Evolutionary conservation across 2,329 filamentous ascomycete species (phyloP), one percentile per base, ranked within the genome.

Genomic region (Aspergillus awamori): DNA sequence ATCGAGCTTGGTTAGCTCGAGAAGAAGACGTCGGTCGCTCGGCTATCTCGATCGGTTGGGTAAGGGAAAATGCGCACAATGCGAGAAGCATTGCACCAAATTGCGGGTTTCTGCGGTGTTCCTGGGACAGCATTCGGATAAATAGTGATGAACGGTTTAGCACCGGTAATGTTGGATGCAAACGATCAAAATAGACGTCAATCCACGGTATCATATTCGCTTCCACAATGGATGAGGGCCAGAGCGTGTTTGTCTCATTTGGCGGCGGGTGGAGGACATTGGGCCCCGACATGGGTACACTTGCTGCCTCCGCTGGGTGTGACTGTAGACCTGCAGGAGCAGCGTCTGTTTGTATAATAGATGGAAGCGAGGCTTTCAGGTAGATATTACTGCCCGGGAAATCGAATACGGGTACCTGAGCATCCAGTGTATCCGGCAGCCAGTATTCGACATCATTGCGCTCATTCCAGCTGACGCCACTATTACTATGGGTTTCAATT

Each of bases 81-180:
- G 76, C 74, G 22, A 80, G 62, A 4, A 80, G 60, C 78, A 80
- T 80, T 2, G 78, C 73, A 11, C 78, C 78, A 38, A 79, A 80
- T 51, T 80, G 77, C 0, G 76, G 70, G 39, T 79, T 78, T 41
- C 69, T 73, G 38, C 78, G 77, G 63, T 80, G 78, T 48, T 79
- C 78, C n/a, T 75, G 77, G 5, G 70, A 67, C 30, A 80, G 67
- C 69, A 80, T 78, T 10, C 75, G 72, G n/a, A 72, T 77, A 59
- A 76, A 80, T n/a, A 80, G 62, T 8, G 72, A 73, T 0, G 76
- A 76, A 2, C 77, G 71, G 63, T 75, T 78, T 4, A 80, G 60
- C 2, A 80, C 73, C 2, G 79, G 79, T 36, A 80, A 67, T 0
- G 78, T 80, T 4, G 77, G 76, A 60, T 80, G 77, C 41, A 80